Evolutionary conservation across 495 filamentous ascomycete species (phyloP), one percentile per base, ranked within the genome.

Genomic region (Chlorociboria aeruginascens): DNA sequence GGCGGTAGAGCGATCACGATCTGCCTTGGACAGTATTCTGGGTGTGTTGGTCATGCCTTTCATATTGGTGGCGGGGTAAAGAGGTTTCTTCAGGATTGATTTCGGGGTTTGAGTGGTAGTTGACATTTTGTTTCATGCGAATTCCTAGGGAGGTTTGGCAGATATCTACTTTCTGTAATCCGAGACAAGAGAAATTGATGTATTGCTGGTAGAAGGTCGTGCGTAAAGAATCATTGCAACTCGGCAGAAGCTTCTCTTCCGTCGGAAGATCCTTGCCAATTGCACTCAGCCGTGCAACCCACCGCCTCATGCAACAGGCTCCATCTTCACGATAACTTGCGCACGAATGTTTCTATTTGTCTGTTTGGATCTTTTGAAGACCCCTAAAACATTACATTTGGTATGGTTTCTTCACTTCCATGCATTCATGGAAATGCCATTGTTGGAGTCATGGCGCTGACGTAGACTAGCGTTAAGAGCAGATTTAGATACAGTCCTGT

Each of bases 1-100:
- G 11, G 88, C 89, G 63, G 51, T 69, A 66, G 45, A 52, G 64
- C 54, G 65, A 48, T 45, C 71, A 65, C 33, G 66, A 51, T 43
- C 63, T 57, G n/a, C 70, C 62, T 55, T 70, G n/a, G 49, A 45
- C 10, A 25, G 20, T 25, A 25, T 25, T 25, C 4, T 25, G 20
- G 20, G 20, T 25, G 20, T 25, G 20, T 25, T 25, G 20, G 20
- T 25, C 9, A 11, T 28, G 8, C 38, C n/a, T 11, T 34, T 40
- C 46, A 46, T 55, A 13, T 32, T 36, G 25, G 48, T 52, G 50
- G 54, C 53, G 54, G 53, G 59, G 49, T 53, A 54, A 13, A 38
- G 10, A 32, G 48, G 14, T 58, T 64, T 53, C 63, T 66, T 52
- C 58, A 64, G 34, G 52, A 61, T 61, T 9, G 58, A 58, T 40